Percentiles rank a stretch among this genome's conserved stretches.
Conservation (phyloP, 768 basidiomycete genomes). For the Lentinula aciculospora region DNA sequence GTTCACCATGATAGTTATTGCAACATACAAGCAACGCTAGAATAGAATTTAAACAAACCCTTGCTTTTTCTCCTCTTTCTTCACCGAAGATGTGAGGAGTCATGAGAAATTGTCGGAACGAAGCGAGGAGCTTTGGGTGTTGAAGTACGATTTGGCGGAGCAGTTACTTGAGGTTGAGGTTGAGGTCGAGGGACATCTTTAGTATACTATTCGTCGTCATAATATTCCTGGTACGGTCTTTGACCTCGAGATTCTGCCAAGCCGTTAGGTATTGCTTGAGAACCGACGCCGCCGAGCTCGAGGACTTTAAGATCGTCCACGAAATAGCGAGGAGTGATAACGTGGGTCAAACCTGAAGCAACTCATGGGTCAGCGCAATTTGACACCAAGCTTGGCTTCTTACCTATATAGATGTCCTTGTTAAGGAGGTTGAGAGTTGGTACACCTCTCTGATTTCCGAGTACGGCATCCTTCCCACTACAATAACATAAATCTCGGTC, state of each 20-base stretch:
- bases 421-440: conserved; percentile 66
- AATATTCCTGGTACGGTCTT: conserved; percentile 65
- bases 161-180: conserved; percentile 23
- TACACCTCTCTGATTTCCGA: conserved; percentile 92
- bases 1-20: conserved; percentile 8
- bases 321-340: conserved; percentile 76
- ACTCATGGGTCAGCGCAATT: neutral
- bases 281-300: conserved; percentile 84
- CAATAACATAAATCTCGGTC: conserved; percentile 79
- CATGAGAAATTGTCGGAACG: conserved; percentile 51
- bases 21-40: too few relatives aligned
- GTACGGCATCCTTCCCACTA: conserved; percentile 94
- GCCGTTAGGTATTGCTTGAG: conserved; percentile 65
- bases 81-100: conserved; percentile 32
- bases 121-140: conserved; percentile 30
- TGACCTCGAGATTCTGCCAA: conserved; percentile 42
- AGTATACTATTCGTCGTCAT: conserved; percentile 75
- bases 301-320: conserved; percentile 84
- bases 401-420: conserved; percentile 92
- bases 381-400: neutral
- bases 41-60: conserved; percentile 67
- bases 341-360: conserved; percentile 82
- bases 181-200: conserved; percentile 48
- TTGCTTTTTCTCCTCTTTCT: conserved; percentile 69
- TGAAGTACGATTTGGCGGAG: conserved; percentile 14